Conservation (phyloP, 169 alveolate species). For the Babesia bigemina region DNA sequence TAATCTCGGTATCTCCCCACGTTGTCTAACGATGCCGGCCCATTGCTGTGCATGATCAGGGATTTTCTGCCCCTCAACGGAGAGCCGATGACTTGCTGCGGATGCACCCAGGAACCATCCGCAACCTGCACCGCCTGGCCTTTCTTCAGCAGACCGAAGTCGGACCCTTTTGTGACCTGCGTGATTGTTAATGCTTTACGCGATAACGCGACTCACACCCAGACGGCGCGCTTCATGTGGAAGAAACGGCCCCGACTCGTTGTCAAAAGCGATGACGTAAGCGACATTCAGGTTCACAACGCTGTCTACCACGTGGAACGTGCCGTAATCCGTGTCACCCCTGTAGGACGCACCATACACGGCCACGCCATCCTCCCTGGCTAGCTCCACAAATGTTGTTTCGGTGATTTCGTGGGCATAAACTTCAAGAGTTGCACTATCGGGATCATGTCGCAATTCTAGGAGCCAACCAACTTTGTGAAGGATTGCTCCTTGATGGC, state of each 20-base stretch:
- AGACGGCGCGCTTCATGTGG: constrained; percentile 13
- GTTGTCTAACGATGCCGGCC: constrained; percentile 16
- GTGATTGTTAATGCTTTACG: background rate
- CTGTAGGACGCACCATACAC: constrained; percentile 11
- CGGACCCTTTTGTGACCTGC: constrained; percentile 84
- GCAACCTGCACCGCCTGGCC: constrained; percentile 80
- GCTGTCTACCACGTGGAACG: background rate
- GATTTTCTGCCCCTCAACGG: constrained; percentile 75
- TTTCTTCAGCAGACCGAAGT: constrained; percentile 81
- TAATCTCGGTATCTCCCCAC: background rate
- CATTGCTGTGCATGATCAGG: constrained; percentile 45
- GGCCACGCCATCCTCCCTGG: constrained; percentile 17
- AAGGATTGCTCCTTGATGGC: constrained; percentile 54
- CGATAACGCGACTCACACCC: background rate
- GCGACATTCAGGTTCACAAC: background rate
- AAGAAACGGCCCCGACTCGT: constrained; percentile 18
- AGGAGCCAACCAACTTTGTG: constrained; percentile 56
- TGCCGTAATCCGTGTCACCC: background rate
- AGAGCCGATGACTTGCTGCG: constrained; percentile 85
- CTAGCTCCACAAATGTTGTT: background rate
- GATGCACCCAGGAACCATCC: constrained; percentile 76
- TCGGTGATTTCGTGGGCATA: background rate
- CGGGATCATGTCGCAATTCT: constrained; percentile 1
- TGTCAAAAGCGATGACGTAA: constrained; percentile 22
- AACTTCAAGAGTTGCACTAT: constrained; percentile 8